These are phyloP conservation scores for Schizothecium vesticola DNA, from an alignment of 495 filamentous ascomycete genomes.

Conservation along the genomic window DNA sequence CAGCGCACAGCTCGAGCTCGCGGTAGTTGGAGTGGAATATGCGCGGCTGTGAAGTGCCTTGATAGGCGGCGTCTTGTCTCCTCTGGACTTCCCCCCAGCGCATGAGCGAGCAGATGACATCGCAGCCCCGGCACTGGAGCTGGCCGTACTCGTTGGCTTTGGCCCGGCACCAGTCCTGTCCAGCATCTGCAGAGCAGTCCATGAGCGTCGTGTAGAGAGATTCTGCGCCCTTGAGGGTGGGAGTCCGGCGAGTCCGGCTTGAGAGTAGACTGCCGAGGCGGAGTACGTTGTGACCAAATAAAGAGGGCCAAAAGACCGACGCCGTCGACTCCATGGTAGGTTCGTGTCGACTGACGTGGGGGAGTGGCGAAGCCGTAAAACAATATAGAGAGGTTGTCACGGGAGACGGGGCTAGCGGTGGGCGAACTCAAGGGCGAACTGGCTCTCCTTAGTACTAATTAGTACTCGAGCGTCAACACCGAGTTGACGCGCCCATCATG, in stretches of 20 bases:
- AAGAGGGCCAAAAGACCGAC: background rate
- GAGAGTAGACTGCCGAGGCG: background rate
- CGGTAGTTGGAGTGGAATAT: constrained; percentile 24
- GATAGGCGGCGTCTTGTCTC: constrained; percentile 14
- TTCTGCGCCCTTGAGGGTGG: background rate
- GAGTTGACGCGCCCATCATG: background rate
- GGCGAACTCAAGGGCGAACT: background rate
- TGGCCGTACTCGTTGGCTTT: constrained; percentile 21
- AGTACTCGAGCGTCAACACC: background rate
- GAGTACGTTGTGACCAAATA: background rate
- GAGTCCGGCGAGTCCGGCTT: background rate
- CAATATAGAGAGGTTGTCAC: background rate
- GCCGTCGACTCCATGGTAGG: background rate
- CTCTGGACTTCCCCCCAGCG: constrained; percentile 27
- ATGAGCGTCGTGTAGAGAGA: background rate
- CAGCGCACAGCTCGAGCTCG: constrained; percentile 26
- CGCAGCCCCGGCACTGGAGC: constrained; percentile 24
- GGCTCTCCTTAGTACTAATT: background rate
- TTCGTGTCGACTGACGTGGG: background rate
- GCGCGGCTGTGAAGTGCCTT: constrained; percentile 18
- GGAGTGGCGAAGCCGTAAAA: background rate
- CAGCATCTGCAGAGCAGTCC: background rate
- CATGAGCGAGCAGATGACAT: constrained; percentile 21
- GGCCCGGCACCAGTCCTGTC: constrained; percentile 12
- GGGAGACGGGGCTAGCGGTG: background rate